phyloP scores from a whole-genome alignment of 2,329 filamentous ascomycete genomes.

The Rutstroemia sp. region DNA sequence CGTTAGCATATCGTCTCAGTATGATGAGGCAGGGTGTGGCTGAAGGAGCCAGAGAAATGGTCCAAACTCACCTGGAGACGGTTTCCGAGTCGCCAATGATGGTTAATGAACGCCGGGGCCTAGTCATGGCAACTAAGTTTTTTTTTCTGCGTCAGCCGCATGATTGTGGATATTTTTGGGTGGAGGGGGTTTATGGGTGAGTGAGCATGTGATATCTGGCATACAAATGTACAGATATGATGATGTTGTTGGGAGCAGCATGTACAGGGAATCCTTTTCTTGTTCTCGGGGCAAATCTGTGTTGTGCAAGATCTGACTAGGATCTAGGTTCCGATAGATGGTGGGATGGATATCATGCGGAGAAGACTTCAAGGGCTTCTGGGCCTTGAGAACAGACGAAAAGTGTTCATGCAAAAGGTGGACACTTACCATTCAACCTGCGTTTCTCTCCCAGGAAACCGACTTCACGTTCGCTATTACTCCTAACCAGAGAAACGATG shows the following conservation, averaged over 20 bases:
- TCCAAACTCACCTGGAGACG: slow-evolving; percentile 57
- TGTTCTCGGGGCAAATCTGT: neutral
- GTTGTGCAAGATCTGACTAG: neutral
- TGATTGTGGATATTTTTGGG: slow-evolving; percentile 10
- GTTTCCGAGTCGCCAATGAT: slow-evolving; percentile 94
- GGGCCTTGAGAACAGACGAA: neutral
- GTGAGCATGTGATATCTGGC: neutral
- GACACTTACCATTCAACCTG: slow-evolving; percentile 73
- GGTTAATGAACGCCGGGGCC: slow-evolving; percentile 82
- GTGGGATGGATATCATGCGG: neutral
- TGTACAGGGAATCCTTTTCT: neutral
- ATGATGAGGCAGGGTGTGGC: slow-evolving; percentile 1
- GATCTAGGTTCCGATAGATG: neutral
- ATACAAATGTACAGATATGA: neutral
- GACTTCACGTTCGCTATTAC: slow-evolving; percentile 79
- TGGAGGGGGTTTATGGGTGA: neutral
- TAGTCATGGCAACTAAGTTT: slow-evolving; percentile 84
- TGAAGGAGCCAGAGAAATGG: slow-evolving; percentile 8
- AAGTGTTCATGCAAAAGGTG: slow-evolving; percentile 12
- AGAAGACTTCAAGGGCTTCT: neutral
- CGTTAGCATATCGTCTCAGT: slow-evolving; percentile 20
- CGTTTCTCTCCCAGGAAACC: slow-evolving; percentile 91
- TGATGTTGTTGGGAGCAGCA: neutral
- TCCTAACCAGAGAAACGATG: slow-evolving; percentile 86
- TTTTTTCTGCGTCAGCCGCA: slow-evolving; percentile 8